Evolutionary conservation across 257 asterid genomes (phyloP).

Genomic region (Eustoma russellianum): DNA sequence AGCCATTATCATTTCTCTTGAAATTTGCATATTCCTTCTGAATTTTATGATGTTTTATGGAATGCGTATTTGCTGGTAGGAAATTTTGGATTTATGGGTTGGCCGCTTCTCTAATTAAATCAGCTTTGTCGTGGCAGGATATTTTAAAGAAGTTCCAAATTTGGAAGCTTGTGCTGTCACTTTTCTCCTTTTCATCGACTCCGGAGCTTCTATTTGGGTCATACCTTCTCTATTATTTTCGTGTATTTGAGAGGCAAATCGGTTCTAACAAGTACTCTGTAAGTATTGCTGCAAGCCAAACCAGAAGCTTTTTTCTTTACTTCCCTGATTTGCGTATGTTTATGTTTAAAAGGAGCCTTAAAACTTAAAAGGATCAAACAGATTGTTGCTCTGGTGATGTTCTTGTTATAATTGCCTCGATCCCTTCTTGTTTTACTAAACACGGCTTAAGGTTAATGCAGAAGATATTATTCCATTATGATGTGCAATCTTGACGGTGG

Average conservation of each 20-base stretch:
- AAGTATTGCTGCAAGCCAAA: constrained; percentile 29
- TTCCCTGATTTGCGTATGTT: neutral
- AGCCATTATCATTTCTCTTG: too few relatives aligned
- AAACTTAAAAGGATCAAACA: neutral
- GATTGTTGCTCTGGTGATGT: too few relatives aligned
- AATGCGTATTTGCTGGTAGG: too few relatives aligned
- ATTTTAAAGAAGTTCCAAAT: constrained; percentile 75
- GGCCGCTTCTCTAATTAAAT: constrained; percentile 11
- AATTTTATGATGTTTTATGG: too few relatives aligned
- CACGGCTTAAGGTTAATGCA: too few relatives aligned
- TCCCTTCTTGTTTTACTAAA: too few relatives aligned
- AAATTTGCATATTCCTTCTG: too few relatives aligned
- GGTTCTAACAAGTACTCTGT: constrained; percentile 95
- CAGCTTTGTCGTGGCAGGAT: constrained; percentile 56
- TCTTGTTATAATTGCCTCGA: too few relatives aligned
- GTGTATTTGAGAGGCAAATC: constrained; percentile 97
- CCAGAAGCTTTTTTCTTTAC: neutral
- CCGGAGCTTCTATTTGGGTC: constrained; percentile 89
- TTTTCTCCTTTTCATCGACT: constrained; percentile 84
- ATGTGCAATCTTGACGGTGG: too few relatives aligned
- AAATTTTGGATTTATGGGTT: neutral
- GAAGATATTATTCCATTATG: too few relatives aligned
- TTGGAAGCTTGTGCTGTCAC: constrained; percentile 88
- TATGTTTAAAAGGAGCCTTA: neutral
- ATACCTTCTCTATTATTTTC: constrained; percentile 91